Base-by-base conservation (phyloP, 2,329 filamentous ascomycete genomes). In the Cytospora leucostoma region DNA sequence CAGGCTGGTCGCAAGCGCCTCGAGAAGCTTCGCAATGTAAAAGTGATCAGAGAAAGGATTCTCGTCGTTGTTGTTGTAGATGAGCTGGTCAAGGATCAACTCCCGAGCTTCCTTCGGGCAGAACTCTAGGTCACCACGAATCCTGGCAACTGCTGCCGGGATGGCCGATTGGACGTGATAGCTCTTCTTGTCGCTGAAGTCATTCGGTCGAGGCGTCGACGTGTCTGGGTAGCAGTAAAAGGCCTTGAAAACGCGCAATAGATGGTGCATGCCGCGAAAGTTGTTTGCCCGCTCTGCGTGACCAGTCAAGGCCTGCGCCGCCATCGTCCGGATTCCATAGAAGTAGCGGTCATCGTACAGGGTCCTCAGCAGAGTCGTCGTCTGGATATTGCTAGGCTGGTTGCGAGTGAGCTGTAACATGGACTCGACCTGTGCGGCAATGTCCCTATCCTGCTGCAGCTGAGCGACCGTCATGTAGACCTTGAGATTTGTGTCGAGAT, bases 391-490 rank as follows among this genome's bases (percentile, higher is more conserved):
- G 74, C 94, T 91, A 27, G 91, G 84, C 54, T 86, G 88, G 77
- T 73, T 83, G 74, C 76, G 75, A 49, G 85, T 82, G 68, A 96
- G 84, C 72, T 89, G 92, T 71, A 95, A 82, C 78, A 96, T 86
- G 5, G 92, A 86, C 70, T 89, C 86, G 70, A 88, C 85, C 68
- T 89, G 87, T n/a, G 96, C 96, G 67, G 97, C 92, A 64, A 99
- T 92, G 74, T 99, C 96, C 70, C 94, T 85, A 76, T 99, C 95
- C 75, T 99, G 95, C 74, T 99, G 95, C 66, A 99, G 81, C 75
- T 99, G 95, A 27, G 95, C 97, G 64, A 97, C 87, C 74, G 95
- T 97, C 96, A 99, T 99, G 80, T 98, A 98, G 5, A 92, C 87
- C 53, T 92, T 92, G 83, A 97, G 92, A 67, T 88, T 89, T 12